Evolutionary conservation across 1,284 basidiomycete species (phyloP).

Genomic region (Ustilago crameri): DNA sequence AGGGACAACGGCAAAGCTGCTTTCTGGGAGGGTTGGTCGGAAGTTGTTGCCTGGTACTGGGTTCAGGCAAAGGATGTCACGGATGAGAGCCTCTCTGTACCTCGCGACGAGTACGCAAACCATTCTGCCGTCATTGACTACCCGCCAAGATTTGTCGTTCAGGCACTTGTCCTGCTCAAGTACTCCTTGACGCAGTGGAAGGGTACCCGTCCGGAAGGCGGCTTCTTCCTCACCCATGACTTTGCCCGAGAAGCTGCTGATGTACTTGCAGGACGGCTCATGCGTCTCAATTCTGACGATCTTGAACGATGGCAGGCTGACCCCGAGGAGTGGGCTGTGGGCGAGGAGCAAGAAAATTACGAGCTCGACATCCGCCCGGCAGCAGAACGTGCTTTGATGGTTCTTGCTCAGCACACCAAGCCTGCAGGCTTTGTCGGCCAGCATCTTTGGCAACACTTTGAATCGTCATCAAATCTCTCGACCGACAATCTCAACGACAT

Average conservation of each 20-base stretch:
- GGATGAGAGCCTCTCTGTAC: constrained; percentile 39
- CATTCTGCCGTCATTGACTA: constrained; percentile 48
- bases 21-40: constrained; percentile 63
- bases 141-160: constrained; percentile 62
- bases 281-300: constrained; percentile 59
- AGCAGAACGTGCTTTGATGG: constrained; percentile 60
- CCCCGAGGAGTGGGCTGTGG: constrained; percentile 61
- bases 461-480: constrained; percentile 29
- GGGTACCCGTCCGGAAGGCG: constrained; percentile 36
- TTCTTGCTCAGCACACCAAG: constrained; percentile 50
- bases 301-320: constrained; percentile 60
- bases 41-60: constrained; percentile 67
- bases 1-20: constrained; percentile 61
- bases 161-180: constrained; percentile 60
- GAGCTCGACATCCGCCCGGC: constrained; percentile 65
- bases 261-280: constrained; percentile 55
- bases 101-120: constrained; percentile 45
- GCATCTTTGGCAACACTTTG: constrained; percentile 57
- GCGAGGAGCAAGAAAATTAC: constrained; percentile 58
- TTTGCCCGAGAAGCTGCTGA: constrained; percentile 58
- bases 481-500: constrained; percentile 45
- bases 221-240: constrained; percentile 48
- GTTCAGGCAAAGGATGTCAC: constrained; percentile 44
- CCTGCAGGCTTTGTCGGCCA: constrained; percentile 52
- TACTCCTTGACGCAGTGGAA: constrained; percentile 60